Evolutionary conservation across 805 yeast species (phyloP).

Genomic region (Nakazawaea ernobii): DNA sequence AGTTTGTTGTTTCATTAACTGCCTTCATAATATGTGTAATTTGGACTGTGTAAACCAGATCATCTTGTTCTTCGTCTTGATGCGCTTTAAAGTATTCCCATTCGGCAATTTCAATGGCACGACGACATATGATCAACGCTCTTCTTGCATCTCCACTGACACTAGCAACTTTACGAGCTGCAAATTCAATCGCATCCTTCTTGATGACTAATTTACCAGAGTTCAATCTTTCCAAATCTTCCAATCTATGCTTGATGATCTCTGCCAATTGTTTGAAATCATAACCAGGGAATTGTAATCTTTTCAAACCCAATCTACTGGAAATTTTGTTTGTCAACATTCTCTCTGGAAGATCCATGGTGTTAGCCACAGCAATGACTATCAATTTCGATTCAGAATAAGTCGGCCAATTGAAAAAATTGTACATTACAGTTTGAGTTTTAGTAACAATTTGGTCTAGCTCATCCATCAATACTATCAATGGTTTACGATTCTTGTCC

Average conservation of each 20-base stretch:
- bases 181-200: slow-evolving; percentile 82
- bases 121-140: slow-evolving; percentile 77
- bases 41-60: slow-evolving; percentile 45
- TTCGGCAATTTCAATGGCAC: slow-evolving; percentile 89
- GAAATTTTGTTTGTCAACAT: slow-evolving; percentile 82
- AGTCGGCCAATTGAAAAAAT: slow-evolving; percentile 97
- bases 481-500: slow-evolving; percentile 39
- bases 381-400: slow-evolving; percentile 71
- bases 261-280: slow-evolving; percentile 69
- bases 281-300: slow-evolving; percentile 88
- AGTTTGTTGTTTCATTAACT: slow-evolving; percentile 67
- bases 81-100: slow-evolving; percentile 38
- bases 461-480: slow-evolving; percentile 84
- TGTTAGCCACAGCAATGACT: slow-evolving; percentile 91
- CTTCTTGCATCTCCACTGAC: slow-evolving; percentile 97
- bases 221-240: slow-evolving; percentile 33
- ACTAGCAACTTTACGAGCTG: slow-evolving; percentile 89
- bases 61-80: slow-evolving; percentile 18
- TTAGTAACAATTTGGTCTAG: slow-evolving; percentile 85
- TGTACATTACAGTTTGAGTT: slow-evolving; percentile 84
- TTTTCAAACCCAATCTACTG: slow-evolving; percentile 81
- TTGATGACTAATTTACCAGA: slow-evolving; percentile 39
- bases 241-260: slow-evolving; percentile 70
- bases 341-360: slow-evolving; percentile 95
- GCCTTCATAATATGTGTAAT: slow-evolving; percentile 77